Base-by-base conservation (phyloP, 2,329 filamentous ascomycete species). In the Ophiocordyceps camponoti-leonardi region DNA sequence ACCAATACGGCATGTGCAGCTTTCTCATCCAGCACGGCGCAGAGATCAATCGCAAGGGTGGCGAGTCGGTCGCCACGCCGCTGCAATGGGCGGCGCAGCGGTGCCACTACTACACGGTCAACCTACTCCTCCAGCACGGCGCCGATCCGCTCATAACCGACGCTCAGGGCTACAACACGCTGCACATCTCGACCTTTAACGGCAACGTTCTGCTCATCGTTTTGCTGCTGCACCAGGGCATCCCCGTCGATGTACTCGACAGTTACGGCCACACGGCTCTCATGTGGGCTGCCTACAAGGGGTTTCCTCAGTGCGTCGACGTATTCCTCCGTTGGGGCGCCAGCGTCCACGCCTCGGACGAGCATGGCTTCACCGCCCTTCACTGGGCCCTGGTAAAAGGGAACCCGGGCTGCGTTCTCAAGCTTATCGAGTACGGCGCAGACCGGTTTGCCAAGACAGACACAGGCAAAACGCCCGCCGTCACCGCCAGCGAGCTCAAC, bases 261-360 rank as follows among this genome's bases (percentile, higher is more conserved):
- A 77, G 78, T 44, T 90, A 87, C 59, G 86, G 88, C 6, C 93
- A 98, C 63, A 96, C 92, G 1, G 83, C 82, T 49, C 72, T 98
- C 49, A 98, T 98, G 92, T 98, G 92, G 92, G 86, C 92, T 18
- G 90, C 90, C 16, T 98, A 98, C 68, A 98, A 98, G 64, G 92
- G 93, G 33, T 95, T 82, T 59, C 86, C 90, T 0, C 80, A 83
- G 42, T 94, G 86, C 54, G 90, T 96, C 43, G 92, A 96, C 58
- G 63, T 96, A 41, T 90, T 94, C 52, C 67, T 98, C 48, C 79
- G 87, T 53, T 98, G 92, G 87, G 93, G 92, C 45, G 92, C 92
- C 35, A 92, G 87, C 58, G 86, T 95, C 10, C 86, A 94, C 62
- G 82, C 86, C 31, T 79, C 75, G 28, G 92, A 98, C 56, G 87